Conservation (phyloP, 805 yeast genomes). For the Starmera dryadoides region DNA sequence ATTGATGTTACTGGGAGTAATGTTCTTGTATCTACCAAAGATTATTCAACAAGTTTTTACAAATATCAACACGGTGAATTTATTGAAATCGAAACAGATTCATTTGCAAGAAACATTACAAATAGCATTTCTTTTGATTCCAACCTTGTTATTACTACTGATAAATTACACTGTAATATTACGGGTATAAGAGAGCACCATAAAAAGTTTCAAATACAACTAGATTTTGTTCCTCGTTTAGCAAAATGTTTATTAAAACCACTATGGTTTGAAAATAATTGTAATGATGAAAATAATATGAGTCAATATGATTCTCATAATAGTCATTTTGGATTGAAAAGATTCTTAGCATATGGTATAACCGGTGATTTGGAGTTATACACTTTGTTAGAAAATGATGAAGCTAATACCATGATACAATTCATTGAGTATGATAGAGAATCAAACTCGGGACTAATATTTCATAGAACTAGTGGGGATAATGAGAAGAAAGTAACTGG, state of each 20-base stretch:
- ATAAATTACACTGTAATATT: slow-evolving; percentile 14
- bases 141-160: slow-evolving; percentile 11
- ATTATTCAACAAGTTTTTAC: slow-evolving; percentile 19
- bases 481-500: slow-evolving; percentile 8
- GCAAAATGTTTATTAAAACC: slow-evolving; percentile 21
- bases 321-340: too few species aligned
- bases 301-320: too few species aligned
- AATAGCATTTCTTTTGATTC: slow-evolving; percentile 8
- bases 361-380: slow-evolving; percentile 29
- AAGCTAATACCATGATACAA: slow-evolving; percentile 1
- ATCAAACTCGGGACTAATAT: too few species aligned
- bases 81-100: slow-evolving; percentile 9
- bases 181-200: slow-evolving; percentile 7
- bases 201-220: slow-evolving; percentile 9
- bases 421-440: neutral
- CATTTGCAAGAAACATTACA: slow-evolving; percentile 13
- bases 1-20: slow-evolving; percentile 15
- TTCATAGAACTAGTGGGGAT: too few species aligned
- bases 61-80: slow-evolving; percentile 11
- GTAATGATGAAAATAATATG: neutral
- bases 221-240: slow-evolving; percentile 27
- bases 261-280: slow-evolving; percentile 20
- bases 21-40: slow-evolving; percentile 22
- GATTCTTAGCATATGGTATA: slow-evolving; percentile 25
- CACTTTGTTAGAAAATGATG: slow-evolving; percentile 10